A percentile compares a stretch with the other conserved stretches of the same genome.
Evolutionary conservation across 768 basidiomycete genomes (phyloP).

Genomic region (Tricholoma terreum): DNA sequence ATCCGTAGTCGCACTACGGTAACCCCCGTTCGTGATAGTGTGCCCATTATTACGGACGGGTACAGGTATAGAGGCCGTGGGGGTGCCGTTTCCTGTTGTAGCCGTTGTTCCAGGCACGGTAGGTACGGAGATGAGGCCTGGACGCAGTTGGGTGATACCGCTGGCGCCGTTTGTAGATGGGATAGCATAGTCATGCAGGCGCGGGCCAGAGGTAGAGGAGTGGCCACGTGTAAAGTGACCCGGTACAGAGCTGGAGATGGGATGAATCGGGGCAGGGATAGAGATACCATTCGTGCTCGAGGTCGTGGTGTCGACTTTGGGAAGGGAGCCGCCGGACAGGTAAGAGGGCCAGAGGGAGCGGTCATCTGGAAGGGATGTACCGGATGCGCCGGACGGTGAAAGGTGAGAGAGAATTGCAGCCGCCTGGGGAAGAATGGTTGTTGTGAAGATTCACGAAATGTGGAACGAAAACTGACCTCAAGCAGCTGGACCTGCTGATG

Average conservation of each 20-base stretch:
- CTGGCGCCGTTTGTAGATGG: constrained; percentile 32
- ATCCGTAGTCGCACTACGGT: constrained; percentile 23
- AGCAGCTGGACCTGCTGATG: constrained; percentile 97
- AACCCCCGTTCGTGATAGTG: constrained; percentile 10
- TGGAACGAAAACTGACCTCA: constrained; percentile 50
- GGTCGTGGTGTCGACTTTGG: constrained; percentile 38
- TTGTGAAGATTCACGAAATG: too few species aligned
- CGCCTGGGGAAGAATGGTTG: constrained; percentile 50
- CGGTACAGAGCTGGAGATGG: constrained; percentile 55
- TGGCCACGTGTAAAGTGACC: constrained; percentile 22
- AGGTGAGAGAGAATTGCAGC: constrained; percentile 93
- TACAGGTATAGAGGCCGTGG: constrained; percentile 31
- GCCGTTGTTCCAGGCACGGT: constrained; percentile 17
- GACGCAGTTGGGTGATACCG: constrained; percentile 57
- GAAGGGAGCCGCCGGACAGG: constrained; percentile 67
- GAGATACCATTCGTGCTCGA: constrained; percentile 9
- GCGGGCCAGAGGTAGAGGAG: constrained; percentile 43
- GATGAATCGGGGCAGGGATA: constrained; percentile 19
- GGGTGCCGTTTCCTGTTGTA: neutral
- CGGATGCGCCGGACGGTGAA: constrained; percentile 54
- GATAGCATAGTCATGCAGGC: constrained; percentile 64
- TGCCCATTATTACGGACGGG: constrained; percentile 24
- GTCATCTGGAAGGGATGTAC: constrained; percentile 88
- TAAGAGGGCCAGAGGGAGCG: constrained; percentile 90
- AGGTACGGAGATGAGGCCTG: constrained; percentile 47